phyloP scores from a whole-genome alignment of 148 eudicot genomes.

The Rhododendron griersonianum region DNA sequence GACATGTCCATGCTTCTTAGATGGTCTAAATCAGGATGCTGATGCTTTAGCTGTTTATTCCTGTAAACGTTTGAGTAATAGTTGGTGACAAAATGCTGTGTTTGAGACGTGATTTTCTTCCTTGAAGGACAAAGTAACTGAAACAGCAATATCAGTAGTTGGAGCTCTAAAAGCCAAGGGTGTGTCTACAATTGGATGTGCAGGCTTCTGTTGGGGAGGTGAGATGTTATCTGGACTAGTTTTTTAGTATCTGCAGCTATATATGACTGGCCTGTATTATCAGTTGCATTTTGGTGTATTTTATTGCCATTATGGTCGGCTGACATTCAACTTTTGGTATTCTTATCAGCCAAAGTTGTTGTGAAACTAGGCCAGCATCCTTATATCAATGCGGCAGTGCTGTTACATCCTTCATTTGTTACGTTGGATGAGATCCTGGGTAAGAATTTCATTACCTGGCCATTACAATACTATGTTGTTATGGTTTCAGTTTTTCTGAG shows the following conservation, averaged over 20 bases:
- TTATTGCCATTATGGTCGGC: neutral
- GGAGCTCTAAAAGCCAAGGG: slow-evolving; percentile 58
- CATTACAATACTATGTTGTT: neutral
- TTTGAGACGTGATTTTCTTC: neutral
- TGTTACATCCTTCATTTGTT: slow-evolving; percentile 64
- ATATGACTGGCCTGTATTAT: neutral
- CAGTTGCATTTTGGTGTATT: neutral
- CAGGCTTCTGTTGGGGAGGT: slow-evolving; percentile 91
- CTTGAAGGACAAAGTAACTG: slow-evolving; percentile 46
- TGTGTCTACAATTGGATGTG: slow-evolving; percentile 58
- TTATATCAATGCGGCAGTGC: slow-evolving; percentile 49
- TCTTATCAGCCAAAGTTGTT: slow-evolving; percentile 57
- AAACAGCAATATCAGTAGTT: slow-evolving; percentile 49
- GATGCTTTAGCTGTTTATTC: neutral
- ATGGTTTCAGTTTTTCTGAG: neutral
- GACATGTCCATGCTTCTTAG: neutral
- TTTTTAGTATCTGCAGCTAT: neutral
- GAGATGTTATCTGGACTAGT: slow-evolving; percentile 6
- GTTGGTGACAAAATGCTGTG: neutral
- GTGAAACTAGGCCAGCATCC: slow-evolving; percentile 48
- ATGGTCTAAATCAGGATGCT: neutral
- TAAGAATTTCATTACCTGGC: slow-evolving; percentile 11
- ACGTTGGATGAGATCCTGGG: slow-evolving; percentile 58
- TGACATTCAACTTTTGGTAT: neutral
- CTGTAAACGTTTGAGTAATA: neutral